Evolutionary conservation across 2,329 filamentous ascomycete genomes (phyloP).

Genomic region (Fusarium robinianum): DNA sequence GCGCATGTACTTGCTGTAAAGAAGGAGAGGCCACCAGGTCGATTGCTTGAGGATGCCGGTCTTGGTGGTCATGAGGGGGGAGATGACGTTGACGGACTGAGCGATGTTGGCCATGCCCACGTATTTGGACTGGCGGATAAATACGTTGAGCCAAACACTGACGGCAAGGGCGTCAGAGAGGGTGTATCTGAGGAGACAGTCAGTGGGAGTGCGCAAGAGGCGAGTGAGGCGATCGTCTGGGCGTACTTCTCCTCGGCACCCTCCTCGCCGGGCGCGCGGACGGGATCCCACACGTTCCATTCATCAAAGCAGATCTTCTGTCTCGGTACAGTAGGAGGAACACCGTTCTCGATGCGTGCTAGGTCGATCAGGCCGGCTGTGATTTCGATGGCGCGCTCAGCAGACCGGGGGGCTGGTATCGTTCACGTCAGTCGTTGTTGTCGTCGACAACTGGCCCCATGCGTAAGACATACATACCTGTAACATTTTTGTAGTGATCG

Average conservation of each 20-base stretch:
- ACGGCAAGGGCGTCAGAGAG: slow-evolving; percentile 78
- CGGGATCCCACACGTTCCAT: slow-evolving; percentile 83
- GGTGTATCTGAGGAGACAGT: slow-evolving; percentile 56
- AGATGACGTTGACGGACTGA: slow-evolving; percentile 78
- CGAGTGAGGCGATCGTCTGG: neutral
- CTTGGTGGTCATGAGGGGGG: slow-evolving; percentile 72
- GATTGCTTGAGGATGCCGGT: slow-evolving; percentile 70
- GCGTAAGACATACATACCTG: slow-evolving; percentile 32
- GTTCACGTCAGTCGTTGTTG: slow-evolving; percentile 7
- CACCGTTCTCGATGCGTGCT: slow-evolving; percentile 69
- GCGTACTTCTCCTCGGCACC: slow-evolving; percentile 69
- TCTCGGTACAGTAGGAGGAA: slow-evolving; percentile 61
- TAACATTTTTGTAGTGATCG: slow-evolving; percentile 54
- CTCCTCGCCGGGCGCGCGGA: slow-evolving; percentile 69
- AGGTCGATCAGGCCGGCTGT: slow-evolving; percentile 71
- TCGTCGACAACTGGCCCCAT: neutral
- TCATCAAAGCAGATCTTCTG: slow-evolving; percentile 82
- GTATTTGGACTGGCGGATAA: slow-evolving; percentile 71
- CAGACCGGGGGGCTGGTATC: slow-evolving; percentile 61
- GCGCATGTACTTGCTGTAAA: slow-evolving; percentile 65
- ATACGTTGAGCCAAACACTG: slow-evolving; percentile 74
- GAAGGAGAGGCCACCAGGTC: slow-evolving; percentile 73
- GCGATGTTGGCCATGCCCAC: slow-evolving; percentile 81
- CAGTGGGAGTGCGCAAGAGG: neutral
- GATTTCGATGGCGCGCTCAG: slow-evolving; percentile 75